A percentile compares a stretch with the other conserved stretches of the same genome.
phyloP scores from a whole-genome alignment of 208 protist genomes.

The Trypanosoma theileri region DNA sequence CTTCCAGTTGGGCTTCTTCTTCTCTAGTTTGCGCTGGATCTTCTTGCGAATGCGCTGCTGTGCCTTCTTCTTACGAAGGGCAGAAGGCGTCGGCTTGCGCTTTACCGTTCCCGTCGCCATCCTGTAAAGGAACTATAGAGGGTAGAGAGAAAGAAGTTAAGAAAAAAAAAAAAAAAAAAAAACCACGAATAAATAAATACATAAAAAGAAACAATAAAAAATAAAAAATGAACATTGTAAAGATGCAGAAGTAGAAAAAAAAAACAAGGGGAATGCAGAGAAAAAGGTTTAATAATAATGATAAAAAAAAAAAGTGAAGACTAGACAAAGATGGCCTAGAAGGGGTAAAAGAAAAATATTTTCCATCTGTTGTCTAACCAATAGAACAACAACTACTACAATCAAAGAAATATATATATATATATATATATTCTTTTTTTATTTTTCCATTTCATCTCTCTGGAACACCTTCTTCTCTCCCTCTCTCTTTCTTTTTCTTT shows the following conservation, averaged over 20 bases:
- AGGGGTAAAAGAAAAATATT: too few species aligned
- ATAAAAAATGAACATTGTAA: not conserved
- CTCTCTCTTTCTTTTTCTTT: too few species aligned
- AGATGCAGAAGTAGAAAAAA: not conserved
- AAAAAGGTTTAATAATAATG: not conserved
- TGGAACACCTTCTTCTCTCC: too few species aligned
- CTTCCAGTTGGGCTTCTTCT: conserved; percentile 81
- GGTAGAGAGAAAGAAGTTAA: conserved; percentile 12
- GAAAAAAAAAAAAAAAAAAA: conserved; percentile 3
- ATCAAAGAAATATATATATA: too few species aligned
- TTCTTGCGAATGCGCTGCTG: conserved; percentile 90
- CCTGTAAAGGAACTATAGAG: not conserved
- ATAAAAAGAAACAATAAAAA: conserved; percentile 14
- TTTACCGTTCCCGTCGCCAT: conserved; percentile 82
- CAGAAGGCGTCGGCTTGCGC: conserved; percentile 80
- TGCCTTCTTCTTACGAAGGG: conserved; percentile 82
- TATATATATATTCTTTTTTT: too few species aligned
- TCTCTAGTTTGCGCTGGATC: conserved; percentile 66
- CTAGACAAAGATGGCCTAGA: too few species aligned
- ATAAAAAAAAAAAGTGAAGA: too few species aligned
- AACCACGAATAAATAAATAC: conserved; percentile 11
- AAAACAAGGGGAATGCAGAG: not conserved
- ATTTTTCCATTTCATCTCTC: too few species aligned
- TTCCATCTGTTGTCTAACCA: too few species aligned
- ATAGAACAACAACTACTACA: too few species aligned